These are phyloP conservation scores for Platanthera zijinensis DNA, from an alignment of 106 monocot species.

Conservation along the genomic window DNA sequence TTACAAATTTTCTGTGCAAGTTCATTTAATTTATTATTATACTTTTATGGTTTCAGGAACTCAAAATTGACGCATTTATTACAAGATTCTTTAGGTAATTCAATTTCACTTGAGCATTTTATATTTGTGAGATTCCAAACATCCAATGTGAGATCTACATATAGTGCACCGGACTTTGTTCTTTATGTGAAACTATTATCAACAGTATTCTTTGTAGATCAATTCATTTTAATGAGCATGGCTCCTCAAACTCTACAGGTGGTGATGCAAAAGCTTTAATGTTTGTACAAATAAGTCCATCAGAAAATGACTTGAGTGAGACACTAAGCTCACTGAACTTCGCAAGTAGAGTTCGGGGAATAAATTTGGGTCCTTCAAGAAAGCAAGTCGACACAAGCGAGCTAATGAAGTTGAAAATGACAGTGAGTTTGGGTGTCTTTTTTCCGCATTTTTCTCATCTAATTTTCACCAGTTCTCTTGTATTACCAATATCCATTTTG, in stretches of 20 bases:
- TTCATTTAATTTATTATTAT: background rate
- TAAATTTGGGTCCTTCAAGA: constrained; percentile 77
- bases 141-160: background rate
- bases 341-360: constrained; percentile 68
- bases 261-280: constrained; percentile 81
- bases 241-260: constrained; percentile 27
- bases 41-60: constrained; percentile 38
- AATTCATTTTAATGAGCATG: background rate
- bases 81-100: constrained; percentile 81
- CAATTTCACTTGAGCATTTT: background rate
- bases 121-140: background rate
- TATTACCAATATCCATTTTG: background rate
- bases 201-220: background rate
- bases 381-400: constrained; percentile 71
- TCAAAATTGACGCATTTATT: constrained; percentile 82
- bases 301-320: constrained; percentile 70
- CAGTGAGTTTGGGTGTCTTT: constrained; percentile 26
- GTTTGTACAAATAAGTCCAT: constrained; percentile 92
- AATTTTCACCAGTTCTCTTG: background rate
- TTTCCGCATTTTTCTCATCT: background rate
- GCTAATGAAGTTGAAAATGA: constrained; percentile 62
- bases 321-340: constrained; percentile 85
- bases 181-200: background rate
- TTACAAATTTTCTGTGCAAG: background rate
- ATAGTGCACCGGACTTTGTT: background rate